phyloP scores from a whole-genome alignment of 306 rosid species.

The Geum urbanum region DNA sequence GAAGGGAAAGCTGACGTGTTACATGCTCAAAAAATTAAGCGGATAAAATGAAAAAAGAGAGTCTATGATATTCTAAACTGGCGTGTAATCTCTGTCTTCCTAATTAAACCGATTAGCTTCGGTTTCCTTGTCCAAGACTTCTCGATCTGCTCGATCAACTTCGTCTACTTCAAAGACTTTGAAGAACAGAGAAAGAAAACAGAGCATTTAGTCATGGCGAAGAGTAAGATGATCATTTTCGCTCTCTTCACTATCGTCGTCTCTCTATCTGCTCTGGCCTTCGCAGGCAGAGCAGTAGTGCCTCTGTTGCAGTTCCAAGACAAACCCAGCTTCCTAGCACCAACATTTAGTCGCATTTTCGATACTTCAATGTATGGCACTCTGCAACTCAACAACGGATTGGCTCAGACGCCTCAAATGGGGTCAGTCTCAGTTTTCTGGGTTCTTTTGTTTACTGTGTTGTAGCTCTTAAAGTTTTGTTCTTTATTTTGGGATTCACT shows the following conservation, averaged over 20 bases:
- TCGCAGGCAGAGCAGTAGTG: constrained; percentile 31
- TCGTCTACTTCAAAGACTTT: background rate
- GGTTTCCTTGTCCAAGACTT: background rate
- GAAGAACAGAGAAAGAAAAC: background rate
- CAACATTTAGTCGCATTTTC: constrained; percentile 45
- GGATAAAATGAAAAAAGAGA: background rate
- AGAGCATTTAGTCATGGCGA: constrained; percentile 39
- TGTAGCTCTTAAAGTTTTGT: background rate
- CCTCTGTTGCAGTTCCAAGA: constrained; percentile 48
- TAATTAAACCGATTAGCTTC: too few species aligned
- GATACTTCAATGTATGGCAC: constrained; percentile 81
- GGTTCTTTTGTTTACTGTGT: background rate
- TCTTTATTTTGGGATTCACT: background rate
- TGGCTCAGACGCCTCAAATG: constrained; percentile 93
- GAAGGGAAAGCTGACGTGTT: background rate
- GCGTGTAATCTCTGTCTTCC: constrained; percentile 8
- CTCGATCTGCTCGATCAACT: background rate
- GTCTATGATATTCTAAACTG: background rate
- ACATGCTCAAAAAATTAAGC: background rate
- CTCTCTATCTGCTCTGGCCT: constrained; percentile 26
- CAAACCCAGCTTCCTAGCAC: constrained; percentile 40
- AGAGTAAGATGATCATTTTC: constrained; percentile 23
- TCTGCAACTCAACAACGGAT: constrained; percentile 65
- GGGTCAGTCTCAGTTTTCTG: constrained; percentile 47
- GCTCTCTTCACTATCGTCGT: constrained; percentile 25